These are phyloP conservation scores for Globisporangium nodosum DNA, from an alignment of 352 stramenopile species.

Conservation along the genomic window DNA sequence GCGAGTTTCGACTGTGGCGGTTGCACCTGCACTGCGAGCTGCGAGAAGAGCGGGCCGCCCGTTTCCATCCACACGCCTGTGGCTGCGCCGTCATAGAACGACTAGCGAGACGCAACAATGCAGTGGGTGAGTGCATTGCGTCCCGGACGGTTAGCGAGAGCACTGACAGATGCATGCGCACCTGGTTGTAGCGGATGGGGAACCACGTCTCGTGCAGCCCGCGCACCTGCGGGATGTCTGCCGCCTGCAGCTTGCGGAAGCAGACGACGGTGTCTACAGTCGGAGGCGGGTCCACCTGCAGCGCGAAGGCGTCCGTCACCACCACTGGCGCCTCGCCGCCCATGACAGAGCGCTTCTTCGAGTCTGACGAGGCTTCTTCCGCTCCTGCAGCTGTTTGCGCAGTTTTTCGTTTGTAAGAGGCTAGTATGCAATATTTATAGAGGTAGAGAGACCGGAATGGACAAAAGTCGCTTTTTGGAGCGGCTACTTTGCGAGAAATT, in stretches of 20 bases:
- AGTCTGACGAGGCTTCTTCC: neutral
- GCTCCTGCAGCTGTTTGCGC: neutral
- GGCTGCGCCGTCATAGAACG: slow-evolving; percentile 93
- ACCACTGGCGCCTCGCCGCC: slow-evolving; percentile 1
- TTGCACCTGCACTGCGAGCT: slow-evolving; percentile 58
- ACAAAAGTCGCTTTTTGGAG: neutral
- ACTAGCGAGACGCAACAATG: slow-evolving; percentile 12
- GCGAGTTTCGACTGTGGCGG: slow-evolving; percentile 3
- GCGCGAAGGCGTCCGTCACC: slow-evolving; percentile 1
- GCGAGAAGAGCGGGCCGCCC: slow-evolving; percentile 85
- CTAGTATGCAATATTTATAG: neutral
- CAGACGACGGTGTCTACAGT: slow-evolving; percentile 36
- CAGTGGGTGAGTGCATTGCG: no score
- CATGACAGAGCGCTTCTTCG: slow-evolving; percentile 1
- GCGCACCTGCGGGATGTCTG: slow-evolving; percentile 89
- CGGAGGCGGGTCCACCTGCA: slow-evolving; percentile 12
- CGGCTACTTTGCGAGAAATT: slow-evolving; percentile 50
- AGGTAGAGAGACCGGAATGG: neutral
- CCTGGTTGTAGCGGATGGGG: slow-evolving; percentile 93
- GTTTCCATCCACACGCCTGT: slow-evolving; percentile 84
- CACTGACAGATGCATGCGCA: neutral
- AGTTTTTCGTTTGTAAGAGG: neutral
- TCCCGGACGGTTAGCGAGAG: no score
- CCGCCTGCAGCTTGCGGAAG: slow-evolving; percentile 63
- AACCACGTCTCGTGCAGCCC: slow-evolving; percentile 96